Evolutionary conservation across 768 basidiomycete species (phyloP).

Genomic region (Leucosporidium creatinivorum): DNA sequence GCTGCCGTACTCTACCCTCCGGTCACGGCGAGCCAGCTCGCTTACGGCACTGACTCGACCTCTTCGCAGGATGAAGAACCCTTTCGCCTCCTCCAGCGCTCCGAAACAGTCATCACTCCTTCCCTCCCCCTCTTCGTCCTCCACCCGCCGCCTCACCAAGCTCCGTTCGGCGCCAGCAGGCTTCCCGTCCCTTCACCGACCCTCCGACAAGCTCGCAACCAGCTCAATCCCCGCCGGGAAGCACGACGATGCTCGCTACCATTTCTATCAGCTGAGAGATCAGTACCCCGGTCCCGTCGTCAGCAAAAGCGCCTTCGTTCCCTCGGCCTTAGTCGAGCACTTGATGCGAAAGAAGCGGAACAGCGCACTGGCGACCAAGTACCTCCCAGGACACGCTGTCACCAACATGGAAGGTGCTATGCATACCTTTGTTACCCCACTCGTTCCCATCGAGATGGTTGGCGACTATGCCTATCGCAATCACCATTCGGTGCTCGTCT

Average conservation of each 20-base stretch:
- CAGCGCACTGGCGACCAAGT: constrained; percentile 30
- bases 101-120: too few relatives aligned
- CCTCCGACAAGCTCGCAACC: not conserved
- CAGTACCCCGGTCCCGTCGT: constrained; percentile 17
- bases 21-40: too few relatives aligned
- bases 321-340: constrained; percentile 15
- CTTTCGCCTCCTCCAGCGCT: too few relatives aligned
- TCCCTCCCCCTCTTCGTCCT: too few relatives aligned
- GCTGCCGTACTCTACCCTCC: too few relatives aligned
- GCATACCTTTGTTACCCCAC: constrained; percentile 30
- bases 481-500: not conserved
- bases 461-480: constrained; percentile 28
- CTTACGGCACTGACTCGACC: too few relatives aligned
- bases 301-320: constrained; percentile 19
- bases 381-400: constrained; percentile 6
- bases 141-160: not conserved
- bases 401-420: constrained; percentile 32
- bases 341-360: constrained; percentile 32
- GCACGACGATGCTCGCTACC: not conserved
- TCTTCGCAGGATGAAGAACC: too few relatives aligned
- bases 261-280: not conserved
- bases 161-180: not conserved
- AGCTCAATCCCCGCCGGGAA: not conserved
- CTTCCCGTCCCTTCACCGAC: not conserved
- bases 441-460: constrained; percentile 13